phyloP scores from a whole-genome alignment of 1,139 yeast species.

The Taphrina confusa region DNA sequence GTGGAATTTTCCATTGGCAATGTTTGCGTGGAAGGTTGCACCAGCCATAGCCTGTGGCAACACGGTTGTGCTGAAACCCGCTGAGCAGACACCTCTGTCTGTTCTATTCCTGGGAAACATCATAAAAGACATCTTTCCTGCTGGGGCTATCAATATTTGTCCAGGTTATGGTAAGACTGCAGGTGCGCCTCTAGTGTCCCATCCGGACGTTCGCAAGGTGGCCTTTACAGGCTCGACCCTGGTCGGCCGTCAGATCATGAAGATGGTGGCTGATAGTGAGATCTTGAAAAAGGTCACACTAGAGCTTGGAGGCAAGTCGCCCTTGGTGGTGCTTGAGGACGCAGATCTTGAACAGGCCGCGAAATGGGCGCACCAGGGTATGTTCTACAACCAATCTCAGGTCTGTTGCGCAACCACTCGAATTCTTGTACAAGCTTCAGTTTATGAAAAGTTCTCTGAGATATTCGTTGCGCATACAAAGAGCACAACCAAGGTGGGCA shows the following conservation, averaged over 20 bases:
- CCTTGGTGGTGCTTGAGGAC: conserved; percentile 82
- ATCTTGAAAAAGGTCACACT: conserved; percentile 69
- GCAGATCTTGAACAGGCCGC: conserved; percentile 78
- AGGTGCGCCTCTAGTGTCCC: conserved; percentile 71
- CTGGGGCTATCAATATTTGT: conserved; percentile 74
- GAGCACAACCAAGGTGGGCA: conserved; percentile 63
- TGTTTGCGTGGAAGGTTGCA: conserved; percentile 87
- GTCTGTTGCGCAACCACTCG: conserved; percentile 84
- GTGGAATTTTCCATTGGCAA: conserved; percentile 94
- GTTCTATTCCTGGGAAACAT: conserved; percentile 78
- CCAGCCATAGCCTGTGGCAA: conserved; percentile 95
- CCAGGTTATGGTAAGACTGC: conserved; percentile 56
- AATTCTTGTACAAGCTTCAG: conserved; percentile 61
- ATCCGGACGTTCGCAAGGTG: conserved; percentile 66
- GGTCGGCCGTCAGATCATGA: conserved; percentile 77
- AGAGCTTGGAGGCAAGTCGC: conserved; percentile 94
- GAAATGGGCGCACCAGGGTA: conserved; percentile 65
- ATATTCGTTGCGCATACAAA: conserved; percentile 57
- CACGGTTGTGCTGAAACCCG: conserved; percentile 86
- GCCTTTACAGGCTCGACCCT: conserved; percentile 88
- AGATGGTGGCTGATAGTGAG: conserved; percentile 61
- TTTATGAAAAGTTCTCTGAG: conserved; percentile 62
- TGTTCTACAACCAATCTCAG: conserved; percentile 76
- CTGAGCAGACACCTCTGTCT: conserved; percentile 81
- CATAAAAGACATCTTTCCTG: conserved; percentile 79